Conservation (phyloP, 192 early-diverging fungal genomes). For the Coemansia guatemalensis region DNA sequence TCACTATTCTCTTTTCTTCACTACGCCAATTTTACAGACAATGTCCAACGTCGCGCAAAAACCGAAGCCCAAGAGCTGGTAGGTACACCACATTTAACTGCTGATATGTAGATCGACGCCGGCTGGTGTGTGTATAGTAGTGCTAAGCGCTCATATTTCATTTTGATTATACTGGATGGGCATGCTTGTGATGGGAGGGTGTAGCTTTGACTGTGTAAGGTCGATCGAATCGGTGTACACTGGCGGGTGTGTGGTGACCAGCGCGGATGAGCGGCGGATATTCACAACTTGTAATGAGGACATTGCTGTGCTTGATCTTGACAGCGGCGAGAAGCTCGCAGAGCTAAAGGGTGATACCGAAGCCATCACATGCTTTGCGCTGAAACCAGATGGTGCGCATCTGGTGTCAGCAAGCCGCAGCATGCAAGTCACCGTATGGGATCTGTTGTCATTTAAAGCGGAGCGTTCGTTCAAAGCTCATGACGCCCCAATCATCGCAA, state of each 20-base stretch:
- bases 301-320: conserved; percentile 72
- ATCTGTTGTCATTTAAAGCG: conserved; percentile 71
- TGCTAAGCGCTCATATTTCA: background rate
- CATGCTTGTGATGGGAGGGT: background rate
- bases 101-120: background rate
- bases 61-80: conserved; percentile 46
- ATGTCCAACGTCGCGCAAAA: conserved; percentile 32
- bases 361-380: conserved; percentile 82
- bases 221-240: conserved; percentile 90
- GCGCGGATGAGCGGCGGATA: conserved; percentile 65
- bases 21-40: background rate
- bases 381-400: conserved; percentile 73
- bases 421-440: conserved; percentile 76
- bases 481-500: conserved; percentile 89
- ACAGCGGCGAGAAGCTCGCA: conserved; percentile 61
- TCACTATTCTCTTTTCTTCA: background rate
- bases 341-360: conserved; percentile 80
- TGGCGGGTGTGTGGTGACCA: conserved; percentile 77
- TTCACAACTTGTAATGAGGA: conserved; percentile 83
- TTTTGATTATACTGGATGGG: background rate
- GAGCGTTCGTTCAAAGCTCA: conserved; percentile 65
- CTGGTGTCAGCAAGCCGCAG: conserved; percentile 82
- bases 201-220: conserved; percentile 72
- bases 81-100: conserved; percentile 3
- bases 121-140: background rate